Percentiles rank a stretch among this genome's conserved stretches.
Evolutionary conservation across 1,139 yeast genomes (phyloP).

Genomic region (Saccharomyces hybrid): DNA sequence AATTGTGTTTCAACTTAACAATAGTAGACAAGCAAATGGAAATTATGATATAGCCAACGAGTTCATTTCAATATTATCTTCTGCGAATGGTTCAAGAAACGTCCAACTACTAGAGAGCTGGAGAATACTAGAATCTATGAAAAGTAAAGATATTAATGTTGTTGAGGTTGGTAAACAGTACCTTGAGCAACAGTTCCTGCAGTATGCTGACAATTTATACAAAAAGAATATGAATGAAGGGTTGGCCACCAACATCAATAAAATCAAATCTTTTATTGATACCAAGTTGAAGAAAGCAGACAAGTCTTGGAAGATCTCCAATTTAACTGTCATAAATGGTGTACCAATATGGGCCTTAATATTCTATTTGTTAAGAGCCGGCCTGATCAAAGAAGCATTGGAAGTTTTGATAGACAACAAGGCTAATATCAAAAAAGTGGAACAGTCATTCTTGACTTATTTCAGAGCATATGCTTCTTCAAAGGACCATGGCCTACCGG

Average conservation of each 20-base stretch:
- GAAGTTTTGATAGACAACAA: constrained; percentile 48
- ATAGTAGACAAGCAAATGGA: constrained; percentile 48
- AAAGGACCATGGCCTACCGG: constrained; percentile 47
- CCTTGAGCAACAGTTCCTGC: constrained; percentile 71
- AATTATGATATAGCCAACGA: constrained; percentile 31
- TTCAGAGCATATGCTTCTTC: constrained; percentile 64
- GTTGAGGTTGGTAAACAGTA: constrained; percentile 51
- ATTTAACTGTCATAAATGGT: constrained; percentile 62
- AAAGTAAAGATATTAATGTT: constrained; percentile 32
- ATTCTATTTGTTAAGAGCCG: constrained; percentile 78
- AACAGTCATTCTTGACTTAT: constrained; percentile 74
- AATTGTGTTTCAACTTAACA: constrained; percentile 61
- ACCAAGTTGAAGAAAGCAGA: constrained; percentile 38
- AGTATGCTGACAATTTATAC: constrained; percentile 65
- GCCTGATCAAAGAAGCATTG: constrained; percentile 70
- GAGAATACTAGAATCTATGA: constrained; percentile 41
- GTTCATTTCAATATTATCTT: constrained; percentile 31
- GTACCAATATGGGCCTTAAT: constrained; percentile 88
- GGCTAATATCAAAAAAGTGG: constrained; percentile 67
- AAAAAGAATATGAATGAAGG: constrained; percentile 55
- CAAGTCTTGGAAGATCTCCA: constrained; percentile 44
- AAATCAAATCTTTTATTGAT: constrained; percentile 60
- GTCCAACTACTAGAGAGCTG: constrained; percentile 60
- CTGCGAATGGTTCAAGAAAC: constrained; percentile 45
- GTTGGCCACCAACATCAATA: constrained; percentile 64